Evolutionary conservation across 495 filamentous ascomycete species (phyloP).

Genomic region (Parathielavia appendiculata): DNA sequence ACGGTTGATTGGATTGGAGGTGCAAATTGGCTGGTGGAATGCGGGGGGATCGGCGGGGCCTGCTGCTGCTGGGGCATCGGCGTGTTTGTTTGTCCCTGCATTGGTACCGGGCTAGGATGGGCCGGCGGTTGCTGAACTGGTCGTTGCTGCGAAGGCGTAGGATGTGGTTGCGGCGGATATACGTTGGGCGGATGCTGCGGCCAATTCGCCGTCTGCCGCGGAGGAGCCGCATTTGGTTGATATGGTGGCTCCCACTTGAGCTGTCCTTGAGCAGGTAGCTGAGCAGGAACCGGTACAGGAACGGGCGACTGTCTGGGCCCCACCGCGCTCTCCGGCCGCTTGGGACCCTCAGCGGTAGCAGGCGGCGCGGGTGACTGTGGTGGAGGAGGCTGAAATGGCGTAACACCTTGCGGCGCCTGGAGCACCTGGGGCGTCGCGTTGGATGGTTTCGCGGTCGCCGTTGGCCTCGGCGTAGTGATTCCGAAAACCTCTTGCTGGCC

Average conservation of each 20-base stretch:
- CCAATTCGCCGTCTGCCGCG: constrained; percentile 21
- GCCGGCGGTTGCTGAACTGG: constrained; percentile 15
- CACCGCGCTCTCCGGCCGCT: constrained; percentile 24
- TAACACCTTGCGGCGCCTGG: constrained; percentile 38
- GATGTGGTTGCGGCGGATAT: neutral
- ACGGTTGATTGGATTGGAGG: constrained; percentile 30
- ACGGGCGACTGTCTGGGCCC: constrained; percentile 18
- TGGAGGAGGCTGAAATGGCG: constrained; percentile 26
- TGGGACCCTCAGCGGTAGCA: constrained; percentile 29
- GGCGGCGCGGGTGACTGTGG: constrained; percentile 22
- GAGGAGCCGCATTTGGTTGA: constrained; percentile 30
- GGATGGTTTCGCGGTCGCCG: constrained; percentile 27
- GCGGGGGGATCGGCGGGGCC: constrained; percentile 33
- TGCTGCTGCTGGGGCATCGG: constrained; percentile 27
- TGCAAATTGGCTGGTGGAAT: constrained; percentile 34
- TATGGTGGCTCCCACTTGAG: constrained; percentile 51
- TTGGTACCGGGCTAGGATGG: constrained; percentile 23
- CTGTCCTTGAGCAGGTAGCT: constrained; percentile 22
- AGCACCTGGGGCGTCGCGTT: constrained; percentile 33
- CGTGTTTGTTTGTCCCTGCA: constrained; percentile 26
- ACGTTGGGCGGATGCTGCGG: constrained; percentile 24
- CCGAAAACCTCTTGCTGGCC: constrained; percentile 18
- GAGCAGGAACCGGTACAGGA: constrained; percentile 7
- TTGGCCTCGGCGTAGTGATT: constrained; percentile 23
- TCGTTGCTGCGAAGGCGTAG: constrained; percentile 21